Conservation (phyloP, 768 basidiomycete genomes). For the Hericium erinaceus region DNA sequence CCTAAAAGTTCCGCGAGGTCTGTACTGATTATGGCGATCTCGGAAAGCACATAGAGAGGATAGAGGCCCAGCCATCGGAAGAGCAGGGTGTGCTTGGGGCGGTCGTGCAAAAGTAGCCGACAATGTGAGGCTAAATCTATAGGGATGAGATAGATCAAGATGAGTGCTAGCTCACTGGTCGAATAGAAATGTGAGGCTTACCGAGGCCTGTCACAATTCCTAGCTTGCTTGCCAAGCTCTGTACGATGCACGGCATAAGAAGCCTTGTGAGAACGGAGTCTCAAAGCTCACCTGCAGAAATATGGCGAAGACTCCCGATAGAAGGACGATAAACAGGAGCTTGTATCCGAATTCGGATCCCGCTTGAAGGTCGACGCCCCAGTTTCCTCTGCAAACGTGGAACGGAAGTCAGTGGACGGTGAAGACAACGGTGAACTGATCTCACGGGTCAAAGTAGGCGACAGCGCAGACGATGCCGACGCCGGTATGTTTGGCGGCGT, state of each 20-base stretch:
- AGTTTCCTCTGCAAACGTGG: constrained; percentile 45
- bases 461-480: constrained; percentile 84
- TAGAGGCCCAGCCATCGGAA: constrained; percentile 34
- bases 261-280: neutral
- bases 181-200: constrained; percentile 23
- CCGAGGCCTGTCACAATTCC: constrained; percentile 80
- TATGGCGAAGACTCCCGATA: constrained; percentile 79
- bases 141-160: neutral
- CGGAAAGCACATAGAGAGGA: constrained; percentile 35
- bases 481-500: constrained; percentile 60
- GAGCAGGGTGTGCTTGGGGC: constrained; percentile 30
- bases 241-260: neutral
- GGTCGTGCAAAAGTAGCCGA: constrained; percentile 36
- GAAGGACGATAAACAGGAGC: constrained; percentile 68
- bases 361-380: constrained; percentile 86
- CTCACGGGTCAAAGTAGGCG: constrained; percentile 84
- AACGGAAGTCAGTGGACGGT: neutral
- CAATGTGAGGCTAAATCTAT: constrained; percentile 40
- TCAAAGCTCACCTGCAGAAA: constrained; percentile 55
- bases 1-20: constrained; percentile 56
- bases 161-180: neutral
- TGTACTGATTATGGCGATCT: constrained; percentile 46
- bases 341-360: constrained; percentile 81
- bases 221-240: constrained; percentile 72
- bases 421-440: constrained; percentile 7